phyloP scores from a whole-genome alignment of 2,329 filamentous ascomycete species.

The Sarocladium oryzae region DNA sequence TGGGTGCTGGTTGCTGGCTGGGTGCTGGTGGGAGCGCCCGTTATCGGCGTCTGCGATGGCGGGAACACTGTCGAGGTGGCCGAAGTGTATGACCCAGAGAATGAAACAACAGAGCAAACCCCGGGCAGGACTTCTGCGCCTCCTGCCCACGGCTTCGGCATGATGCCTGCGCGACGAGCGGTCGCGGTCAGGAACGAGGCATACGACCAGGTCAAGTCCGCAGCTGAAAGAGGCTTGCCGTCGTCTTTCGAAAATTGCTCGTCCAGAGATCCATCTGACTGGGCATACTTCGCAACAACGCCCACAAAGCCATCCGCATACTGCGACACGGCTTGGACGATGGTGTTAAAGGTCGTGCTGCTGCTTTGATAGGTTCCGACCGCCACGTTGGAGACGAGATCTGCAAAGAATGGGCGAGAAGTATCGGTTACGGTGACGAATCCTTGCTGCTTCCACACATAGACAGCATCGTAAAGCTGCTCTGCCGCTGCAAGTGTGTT shows the following conservation, averaged over 20 bases:
- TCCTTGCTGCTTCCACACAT: conserved; percentile 59
- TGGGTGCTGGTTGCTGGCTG: conserved; percentile 32
- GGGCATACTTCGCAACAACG: conserved; percentile 57
- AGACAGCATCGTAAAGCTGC: conserved; percentile 69
- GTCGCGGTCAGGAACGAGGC: conserved; percentile 61
- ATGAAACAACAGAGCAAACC: conserved; percentile 39
- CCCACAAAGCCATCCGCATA: conserved; percentile 57
- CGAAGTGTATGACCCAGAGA: conserved; percentile 43
- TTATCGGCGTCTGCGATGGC: conserved; percentile 37
- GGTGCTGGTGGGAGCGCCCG: conserved; percentile 14
- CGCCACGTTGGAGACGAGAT: conserved; percentile 51
- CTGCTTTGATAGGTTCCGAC: conserved; percentile 55
- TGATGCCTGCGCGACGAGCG: conserved; percentile 46
- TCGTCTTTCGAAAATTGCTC: conserved; percentile 58
- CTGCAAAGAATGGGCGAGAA: conserved; percentile 66
- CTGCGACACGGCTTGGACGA: conserved; percentile 49
- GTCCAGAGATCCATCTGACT: conserved; percentile 54
- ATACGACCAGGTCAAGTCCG: conserved; percentile 68
- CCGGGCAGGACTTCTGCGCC: conserved; percentile 38
- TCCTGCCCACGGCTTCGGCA: conserved; percentile 50
- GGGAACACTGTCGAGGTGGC: conserved; percentile 45
- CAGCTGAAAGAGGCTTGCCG: conserved; percentile 53
- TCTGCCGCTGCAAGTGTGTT: conserved; percentile 72
- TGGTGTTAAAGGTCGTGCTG: conserved; percentile 41
- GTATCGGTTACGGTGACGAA: conserved; percentile 57